Conservation (phyloP, 2,329 filamentous ascomycete genomes). For the Fusarium algeriense region DNA sequence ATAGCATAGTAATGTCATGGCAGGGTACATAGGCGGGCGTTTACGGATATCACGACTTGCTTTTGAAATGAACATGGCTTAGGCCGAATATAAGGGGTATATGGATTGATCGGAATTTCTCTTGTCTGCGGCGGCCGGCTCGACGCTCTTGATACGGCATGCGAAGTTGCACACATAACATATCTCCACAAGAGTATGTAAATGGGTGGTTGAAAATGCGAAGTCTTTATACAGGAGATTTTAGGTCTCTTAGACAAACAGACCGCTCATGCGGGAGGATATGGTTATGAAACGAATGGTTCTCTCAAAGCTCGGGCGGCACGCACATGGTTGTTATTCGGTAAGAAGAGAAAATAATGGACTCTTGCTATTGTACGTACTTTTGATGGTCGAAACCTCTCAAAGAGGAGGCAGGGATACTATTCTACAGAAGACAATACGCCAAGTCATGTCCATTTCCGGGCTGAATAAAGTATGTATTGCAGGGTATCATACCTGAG, state of each 20-base stretch:
- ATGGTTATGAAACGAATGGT: conserved; percentile 27
- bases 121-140: conserved; percentile 27
- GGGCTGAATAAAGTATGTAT: conserved; percentile 3
- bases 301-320: conserved; percentile 11
- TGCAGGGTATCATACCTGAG: conserved; percentile 12
- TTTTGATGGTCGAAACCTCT: conserved; percentile 16
- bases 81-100: conserved; percentile 12
- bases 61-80: conserved; percentile 28
- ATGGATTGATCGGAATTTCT: conserved; percentile 16
- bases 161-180: conserved; percentile 17
- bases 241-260: conserved; percentile 46
- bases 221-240: conserved; percentile 35
- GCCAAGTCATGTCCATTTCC: conserved; percentile 4
- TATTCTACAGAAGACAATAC: conserved; percentile 10
- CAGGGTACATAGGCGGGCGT: conserved; percentile 31
- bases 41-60: conserved; percentile 37
- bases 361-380: conserved; percentile 20
- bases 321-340: conserved; percentile 1
- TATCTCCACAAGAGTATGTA: not conserved
- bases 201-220: conserved; percentile 13
- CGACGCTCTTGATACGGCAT: conserved; percentile 20
- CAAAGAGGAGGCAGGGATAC: conserved; percentile 1
- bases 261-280: conserved; percentile 47
- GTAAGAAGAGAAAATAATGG: conserved; percentile 28
- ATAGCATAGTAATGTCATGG: conserved; percentile 23